Conservation (phyloP, 1,139 yeast species). For the Torulaspora pretoriensis region DNA sequence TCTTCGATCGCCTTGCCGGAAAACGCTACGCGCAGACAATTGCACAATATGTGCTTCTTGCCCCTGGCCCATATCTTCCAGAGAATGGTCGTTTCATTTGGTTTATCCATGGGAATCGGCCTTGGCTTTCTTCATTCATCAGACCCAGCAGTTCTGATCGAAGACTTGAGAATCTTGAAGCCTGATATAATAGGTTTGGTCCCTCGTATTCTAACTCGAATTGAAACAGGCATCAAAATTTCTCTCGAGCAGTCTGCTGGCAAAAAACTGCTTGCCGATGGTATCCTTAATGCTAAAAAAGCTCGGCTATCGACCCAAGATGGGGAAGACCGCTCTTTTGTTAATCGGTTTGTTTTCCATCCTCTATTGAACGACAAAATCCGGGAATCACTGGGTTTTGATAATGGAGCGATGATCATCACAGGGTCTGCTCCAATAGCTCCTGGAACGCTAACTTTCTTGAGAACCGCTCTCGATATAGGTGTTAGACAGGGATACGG, state of each 20-base stretch:
- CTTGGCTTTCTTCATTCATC: constrained; percentile 48
- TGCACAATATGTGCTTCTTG: constrained; percentile 42
- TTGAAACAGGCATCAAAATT: constrained; percentile 51
- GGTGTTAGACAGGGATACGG: constrained; percentile 75
- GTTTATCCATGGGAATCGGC: constrained; percentile 37
- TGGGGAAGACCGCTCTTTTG: constrained; percentile 33
- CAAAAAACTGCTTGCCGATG: constrained; percentile 37
- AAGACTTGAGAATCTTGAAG: constrained; percentile 52
- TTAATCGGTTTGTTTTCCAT: constrained; percentile 42
- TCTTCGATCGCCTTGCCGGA: constrained; percentile 26
- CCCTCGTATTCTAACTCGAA: constrained; percentile 61
- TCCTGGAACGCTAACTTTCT: constrained; percentile 53
- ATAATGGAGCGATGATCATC: constrained; percentile 42
- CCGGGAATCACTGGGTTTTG: constrained; percentile 55
- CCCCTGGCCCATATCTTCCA: constrained; percentile 75
- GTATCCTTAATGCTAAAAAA: constrained; percentile 39
- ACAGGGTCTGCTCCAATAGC: constrained; percentile 78
- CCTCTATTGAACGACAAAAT: constrained; percentile 48
- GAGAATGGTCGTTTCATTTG: constrained; percentile 35
- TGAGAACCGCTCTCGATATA: constrained; percentile 57
- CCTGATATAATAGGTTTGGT: constrained; percentile 56
- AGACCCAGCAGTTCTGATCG: constrained; percentile 44
- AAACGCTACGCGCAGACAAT: constrained; percentile 18
- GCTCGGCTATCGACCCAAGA: constrained; percentile 39
- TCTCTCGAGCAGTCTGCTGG: constrained; percentile 34